Percentiles rank a stretch among this genome's conserved stretches.
phyloP scores from a whole-genome alignment of 2,329 filamentous ascomycete species.

The Acephala macrosclerotiorum region DNA sequence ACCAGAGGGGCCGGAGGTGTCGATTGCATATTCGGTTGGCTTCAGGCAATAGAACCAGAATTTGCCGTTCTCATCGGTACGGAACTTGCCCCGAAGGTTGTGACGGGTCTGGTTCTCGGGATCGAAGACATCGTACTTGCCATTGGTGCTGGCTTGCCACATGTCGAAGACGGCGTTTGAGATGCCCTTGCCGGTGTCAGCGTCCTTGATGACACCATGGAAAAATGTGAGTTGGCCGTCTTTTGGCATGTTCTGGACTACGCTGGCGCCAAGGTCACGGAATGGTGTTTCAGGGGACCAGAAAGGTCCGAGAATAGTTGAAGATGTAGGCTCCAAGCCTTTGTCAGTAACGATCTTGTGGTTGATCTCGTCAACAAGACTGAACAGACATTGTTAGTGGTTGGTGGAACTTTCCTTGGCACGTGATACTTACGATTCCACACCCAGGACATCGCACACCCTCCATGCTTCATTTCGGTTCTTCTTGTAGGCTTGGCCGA shows the following conservation, averaged over 20 bases:
- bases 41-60: conserved; percentile 59
- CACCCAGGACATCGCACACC: conserved; percentile 75
- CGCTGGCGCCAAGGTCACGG: conserved; percentile 72
- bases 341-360: conserved; percentile 36
- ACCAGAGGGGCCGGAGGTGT: conserved; percentile 60
- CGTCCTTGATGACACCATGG: conserved; percentile 62
- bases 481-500: conserved; percentile 71
- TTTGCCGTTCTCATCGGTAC: conserved; percentile 61
- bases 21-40: conserved; percentile 50
- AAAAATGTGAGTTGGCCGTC: conserved; percentile 63
- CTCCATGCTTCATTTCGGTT: conserved; percentile 78
- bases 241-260: conserved; percentile 57
- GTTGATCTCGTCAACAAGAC: conserved; percentile 64
- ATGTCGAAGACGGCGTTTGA: conserved; percentile 65
- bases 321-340: conserved; percentile 50
- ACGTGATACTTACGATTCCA: conserved; percentile 68
- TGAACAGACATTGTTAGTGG: conserved; percentile 39
- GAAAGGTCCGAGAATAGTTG: conserved; percentile 85
- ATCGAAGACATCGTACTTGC: conserved; percentile 67
- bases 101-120: conserved; percentile 63
- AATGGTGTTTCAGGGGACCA: conserved; percentile 77
- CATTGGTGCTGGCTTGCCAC: conserved; percentile 69
- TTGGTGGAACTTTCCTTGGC: not conserved
- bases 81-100: conserved; percentile 68
- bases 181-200: conserved; percentile 35